phyloP scores from a whole-genome alignment of 768 basidiomycete genomes.

The Termitomyces sp. region DNA sequence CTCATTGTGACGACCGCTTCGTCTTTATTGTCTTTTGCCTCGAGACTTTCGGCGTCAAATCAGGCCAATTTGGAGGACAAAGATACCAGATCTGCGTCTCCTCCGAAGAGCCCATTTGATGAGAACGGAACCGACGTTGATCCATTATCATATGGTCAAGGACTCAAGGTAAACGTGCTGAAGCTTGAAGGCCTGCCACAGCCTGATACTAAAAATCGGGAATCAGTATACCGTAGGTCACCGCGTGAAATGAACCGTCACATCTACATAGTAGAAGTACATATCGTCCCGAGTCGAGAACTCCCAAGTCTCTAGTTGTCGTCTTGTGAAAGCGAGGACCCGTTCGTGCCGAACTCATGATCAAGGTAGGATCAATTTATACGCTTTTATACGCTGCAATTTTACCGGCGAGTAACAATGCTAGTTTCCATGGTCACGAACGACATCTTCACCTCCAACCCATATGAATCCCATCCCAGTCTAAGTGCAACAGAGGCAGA shows the following conservation, averaged over 20 bases:
- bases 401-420: slow-evolving; percentile 13
- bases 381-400: not conserved
- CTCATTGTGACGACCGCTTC: slow-evolving; percentile 21
- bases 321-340: no score
- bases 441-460: slow-evolving; percentile 58
- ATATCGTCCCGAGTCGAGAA: no score
- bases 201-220: no score
- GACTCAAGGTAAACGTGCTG: not conserved
- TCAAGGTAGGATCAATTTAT: not conserved
- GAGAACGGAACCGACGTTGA: not conserved
- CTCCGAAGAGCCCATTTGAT: not conserved
- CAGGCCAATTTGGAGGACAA: not conserved
- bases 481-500: slow-evolving; percentile 70
- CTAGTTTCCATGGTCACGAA: slow-evolving; percentile 21
- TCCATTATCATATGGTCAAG: not conserved
- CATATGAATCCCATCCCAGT: slow-evolving; percentile 68
- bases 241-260: not conserved
- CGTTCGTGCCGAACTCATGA: not conserved
- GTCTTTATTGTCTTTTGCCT: slow-evolving; percentile 41
- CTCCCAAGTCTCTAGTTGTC: no score
- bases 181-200: not conserved
- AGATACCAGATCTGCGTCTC: slow-evolving; percentile 14
- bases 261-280: no score
- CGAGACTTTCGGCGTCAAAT: slow-evolving; percentile 13
- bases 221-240: no score